A percentile compares a stretch with the other conserved stretches of the same genome.
These are phyloP conservation scores for Carex kokanica DNA, from an alignment of 176 grass and related monocot genomes.

Conservation along the genomic window DNA sequence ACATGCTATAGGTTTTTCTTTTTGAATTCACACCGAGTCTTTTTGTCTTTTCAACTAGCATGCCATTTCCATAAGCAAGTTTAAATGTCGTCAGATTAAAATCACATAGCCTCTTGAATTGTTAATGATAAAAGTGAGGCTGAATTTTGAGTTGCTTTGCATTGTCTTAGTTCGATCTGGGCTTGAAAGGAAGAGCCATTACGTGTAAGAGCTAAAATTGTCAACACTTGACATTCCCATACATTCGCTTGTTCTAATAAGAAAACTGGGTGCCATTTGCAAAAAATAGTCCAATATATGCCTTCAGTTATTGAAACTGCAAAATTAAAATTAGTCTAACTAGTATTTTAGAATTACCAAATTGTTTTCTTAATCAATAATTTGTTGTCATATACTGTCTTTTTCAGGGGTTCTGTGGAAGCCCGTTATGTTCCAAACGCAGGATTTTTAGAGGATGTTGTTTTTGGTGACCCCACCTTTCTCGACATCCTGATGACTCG, in stretches of 20 bases:
- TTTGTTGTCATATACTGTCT: neutral
- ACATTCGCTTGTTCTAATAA: neutral
- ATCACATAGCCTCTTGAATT: neutral
- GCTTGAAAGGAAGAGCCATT: neutral
- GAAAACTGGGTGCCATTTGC: neutral
- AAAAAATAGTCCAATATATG: neutral
- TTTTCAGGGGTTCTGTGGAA: slow-evolving; percentile 83
- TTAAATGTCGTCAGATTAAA: neutral
- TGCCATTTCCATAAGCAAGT: neutral
- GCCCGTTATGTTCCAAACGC: slow-evolving; percentile 76
- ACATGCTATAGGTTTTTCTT: neutral
- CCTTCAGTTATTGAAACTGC: neutral
- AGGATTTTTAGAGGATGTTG: slow-evolving; percentile 81
- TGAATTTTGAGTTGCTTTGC: neutral
- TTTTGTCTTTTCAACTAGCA: neutral
- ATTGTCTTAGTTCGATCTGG: neutral
- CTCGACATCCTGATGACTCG: slow-evolving; percentile 29
- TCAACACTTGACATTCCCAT: neutral
- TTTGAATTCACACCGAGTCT: neutral
- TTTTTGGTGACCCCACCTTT: slow-evolving; percentile 73
- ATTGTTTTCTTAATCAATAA: neutral
- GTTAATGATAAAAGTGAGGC: neutral
- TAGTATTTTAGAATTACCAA: neutral
- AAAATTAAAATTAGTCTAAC: neutral
- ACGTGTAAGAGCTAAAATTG: neutral